Evolutionary conservation across 805 yeast genomes (phyloP), one percentile per base, ranked within the genome.

Genomic region (Ogataea degrootiae): DNA sequence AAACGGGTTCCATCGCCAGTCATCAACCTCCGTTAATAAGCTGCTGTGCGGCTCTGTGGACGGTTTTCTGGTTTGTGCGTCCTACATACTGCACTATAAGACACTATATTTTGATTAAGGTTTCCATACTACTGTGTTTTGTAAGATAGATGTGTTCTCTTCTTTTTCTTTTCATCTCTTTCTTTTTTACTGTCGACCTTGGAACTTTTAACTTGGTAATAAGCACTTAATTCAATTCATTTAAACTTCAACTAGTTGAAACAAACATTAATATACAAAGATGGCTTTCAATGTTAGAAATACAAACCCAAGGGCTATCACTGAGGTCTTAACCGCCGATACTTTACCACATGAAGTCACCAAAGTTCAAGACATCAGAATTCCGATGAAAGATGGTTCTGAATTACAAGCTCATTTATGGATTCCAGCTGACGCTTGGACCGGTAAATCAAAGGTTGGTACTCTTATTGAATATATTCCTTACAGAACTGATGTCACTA

Each of bases 241-340:
- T 6, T 14, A 34, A 15, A 22, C 40, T 3, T 21, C 1, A 3
- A 11, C 29, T 5, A 37, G 15, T 37, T 21, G 22, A 16, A 29
- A 21, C 14, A 41, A 17, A 26, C 38, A 35, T n/a, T 36, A 6
- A 8, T 21, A 11, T 15, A 9, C 34, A 17, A 39, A 33, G 21
- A 72, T 72, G 76, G 76, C 72, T 5, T 72, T 72, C 59, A 70
- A 71, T 61, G 72, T 72, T 19, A 53, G 69, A 48, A 71, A 69
- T 44, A 61, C 69, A 14, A 56, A 56, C 33, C 50, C 57, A 36
- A 45, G 43, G 34, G 53, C 54, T 4, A 14, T 53, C 11, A 58
- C 63, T 6, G 43, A 49, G 37, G 51, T 54, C 2, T 43, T 60
- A 11, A 50, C 48, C 6, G 50, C 51, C 2, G 59, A 47, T 4